A percentile compares a stretch with the other conserved stretches of the same genome.
These are phyloP conservation scores for Sporothrix humicola DNA, from an alignment of 2,329 filamentous ascomycete species.

Conservation along the genomic window DNA sequence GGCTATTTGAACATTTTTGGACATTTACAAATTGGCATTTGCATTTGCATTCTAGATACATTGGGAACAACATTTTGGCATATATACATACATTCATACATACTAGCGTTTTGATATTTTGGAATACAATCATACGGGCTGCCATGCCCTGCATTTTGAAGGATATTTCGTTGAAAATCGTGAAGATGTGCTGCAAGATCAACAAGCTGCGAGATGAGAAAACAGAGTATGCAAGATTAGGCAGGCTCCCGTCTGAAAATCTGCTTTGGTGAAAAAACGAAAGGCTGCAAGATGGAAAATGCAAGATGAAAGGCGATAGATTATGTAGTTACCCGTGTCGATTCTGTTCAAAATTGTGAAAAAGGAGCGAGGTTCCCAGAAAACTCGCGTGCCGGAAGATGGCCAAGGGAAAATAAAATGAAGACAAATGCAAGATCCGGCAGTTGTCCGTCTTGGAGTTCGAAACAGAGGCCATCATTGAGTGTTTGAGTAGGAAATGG, in stretches of 20 bases:
- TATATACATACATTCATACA: no score
- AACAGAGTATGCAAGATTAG: conserved; percentile 27
- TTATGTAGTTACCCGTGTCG: conserved; percentile 3
- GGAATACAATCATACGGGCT: neutral
- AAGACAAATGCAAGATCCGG: neutral
- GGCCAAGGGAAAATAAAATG: neutral
- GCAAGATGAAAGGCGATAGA: neutral
- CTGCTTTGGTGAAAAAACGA: neutral
- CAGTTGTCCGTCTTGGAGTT: neutral
- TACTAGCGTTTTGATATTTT: neutral
- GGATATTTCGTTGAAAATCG: neutral
- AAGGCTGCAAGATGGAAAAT: neutral
- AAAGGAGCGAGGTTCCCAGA: neutral
- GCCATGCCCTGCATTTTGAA: neutral
- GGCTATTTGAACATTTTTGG: neutral
- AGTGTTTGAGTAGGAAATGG: neutral
- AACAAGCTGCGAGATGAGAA: neutral
- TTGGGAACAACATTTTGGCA: no score
- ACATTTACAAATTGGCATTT: neutral
- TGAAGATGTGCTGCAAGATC: neutral
- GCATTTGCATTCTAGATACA: no score
- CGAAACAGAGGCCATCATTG: neutral
- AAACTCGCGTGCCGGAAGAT: neutral
- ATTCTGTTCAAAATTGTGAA: neutral
- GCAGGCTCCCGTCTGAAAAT: conserved; percentile 1